Evolutionary conservation across 257 asterid species (phyloP), one percentile per base, ranked within the genome.

Genomic region (Capsicum pubescens): DNA sequence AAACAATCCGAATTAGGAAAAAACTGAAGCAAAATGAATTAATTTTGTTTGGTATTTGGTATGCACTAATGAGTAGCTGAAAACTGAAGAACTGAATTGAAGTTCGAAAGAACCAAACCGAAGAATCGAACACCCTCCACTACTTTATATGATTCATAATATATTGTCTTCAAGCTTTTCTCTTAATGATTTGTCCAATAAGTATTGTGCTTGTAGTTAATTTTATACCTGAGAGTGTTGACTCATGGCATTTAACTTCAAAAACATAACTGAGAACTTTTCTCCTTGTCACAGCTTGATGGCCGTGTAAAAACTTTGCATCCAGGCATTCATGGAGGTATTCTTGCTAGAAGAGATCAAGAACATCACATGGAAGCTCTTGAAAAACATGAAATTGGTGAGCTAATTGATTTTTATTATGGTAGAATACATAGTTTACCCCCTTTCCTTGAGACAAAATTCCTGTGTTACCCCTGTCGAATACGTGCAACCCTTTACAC

Each of bases 231-330:
- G 61, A 50, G 81, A 21, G 46, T n/a, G 9, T 19, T 74, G 81
- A 7, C 50, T 77, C 64, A 54, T 77, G 64, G 11, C 14, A 36
- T 39, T 77, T 14, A 54, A 54, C 61, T 77, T 77, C 64, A 54
- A 26, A 54, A 77, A 52, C 26, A 54, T 8, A 32, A 77, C 82
- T 52, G 48, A 32, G 44, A 14, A 26, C 32, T 79, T 61, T 84
- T 12, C 50, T 77, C 16, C 1, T 54, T 77, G 50, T 77, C 82
- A 58, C 92, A 95, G 98, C 98, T 97, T 85, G 98, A 97, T 88
- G 99, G 99, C 6, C 98, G 99, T 85, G 99, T 97, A 74, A 97
- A 97, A 91, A 97, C 99, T 55, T 89, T 97, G 67, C 98, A 97
- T 87, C 99, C 99, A 35, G 90, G 85, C 83, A 87, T 95, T 84